Evolutionary conservation across 164 flowering plant genomes (phyloP), one percentile per base, ranked within the genome.

Genomic region (Dillenia turbinata): DNA sequence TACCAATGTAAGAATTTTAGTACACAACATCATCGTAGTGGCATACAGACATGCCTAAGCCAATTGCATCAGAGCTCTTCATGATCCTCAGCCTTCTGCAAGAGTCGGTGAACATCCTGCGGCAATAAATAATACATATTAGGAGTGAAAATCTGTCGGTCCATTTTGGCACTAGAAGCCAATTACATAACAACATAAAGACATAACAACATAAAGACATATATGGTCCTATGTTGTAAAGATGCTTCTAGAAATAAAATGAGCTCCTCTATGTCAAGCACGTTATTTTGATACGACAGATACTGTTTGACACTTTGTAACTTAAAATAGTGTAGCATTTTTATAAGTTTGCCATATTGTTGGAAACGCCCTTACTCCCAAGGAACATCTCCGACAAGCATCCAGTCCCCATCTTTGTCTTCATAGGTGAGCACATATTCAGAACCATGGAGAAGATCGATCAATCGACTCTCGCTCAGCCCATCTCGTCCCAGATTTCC

Each of bases 371-470:
- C 95, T 83, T 81, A 90, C 97, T 85, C 79, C 97, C 97, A 90
- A 2, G 97, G 97, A 66, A 90, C 92, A 70, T 90, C 97, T 50
- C 97, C 97, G 60, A 90, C 94, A 12, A 90, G 86, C 97, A 90
- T 90, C 97, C 90, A 90, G 48, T 90, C 97, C 46, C 87, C 90
- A 59, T 90, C 97, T 61, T 81, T 88, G 73, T 88, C 97, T 76
- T 88, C 97, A 60, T 85, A 91, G 40, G 96, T 87, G 51, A 85
- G 96, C 5, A 89, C 90, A 64, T 80, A 85, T 66, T 92, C 94
- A 66, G 97, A 89, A 47, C 92, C 90, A 64, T 84, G 82, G 49
- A 85, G 79, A 49, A 85, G 83, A 80, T 88, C 95, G 75, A 71
- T 83, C 65, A 85, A 64, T 40, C 83, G 73, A 63, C 87, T 84